These are phyloP conservation scores for Cercospora citrullina DNA, from an alignment of 2,329 filamentous ascomycete genomes.

Conservation along the genomic window DNA sequence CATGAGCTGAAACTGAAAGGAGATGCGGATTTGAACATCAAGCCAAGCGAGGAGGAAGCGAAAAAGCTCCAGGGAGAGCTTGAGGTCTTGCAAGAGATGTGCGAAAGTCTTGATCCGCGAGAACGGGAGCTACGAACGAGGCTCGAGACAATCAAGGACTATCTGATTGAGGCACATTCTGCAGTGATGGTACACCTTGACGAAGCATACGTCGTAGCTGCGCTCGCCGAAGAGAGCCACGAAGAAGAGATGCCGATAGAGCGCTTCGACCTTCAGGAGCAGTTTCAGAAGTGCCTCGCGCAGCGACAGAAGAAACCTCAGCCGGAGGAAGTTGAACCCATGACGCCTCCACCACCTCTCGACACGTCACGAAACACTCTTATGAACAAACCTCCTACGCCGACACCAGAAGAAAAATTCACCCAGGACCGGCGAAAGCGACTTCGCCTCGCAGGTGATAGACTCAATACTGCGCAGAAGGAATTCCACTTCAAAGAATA, in stretches of 20 bases:
- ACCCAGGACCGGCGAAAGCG: not conserved
- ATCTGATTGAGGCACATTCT: not conserved
- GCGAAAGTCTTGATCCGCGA: not conserved
- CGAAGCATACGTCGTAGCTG: slow-evolving; percentile 6
- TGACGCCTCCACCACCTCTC: not conserved
- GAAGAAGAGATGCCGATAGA: slow-evolving; percentile 10
- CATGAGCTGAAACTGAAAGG: slow-evolving; percentile 6
- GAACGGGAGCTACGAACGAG: not conserved
- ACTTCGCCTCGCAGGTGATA: not conserved
- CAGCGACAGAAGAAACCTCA: not conserved
- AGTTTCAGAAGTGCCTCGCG: slow-evolving; percentile 13
- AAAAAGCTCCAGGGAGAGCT: not conserved
- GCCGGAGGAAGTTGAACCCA: not conserved
- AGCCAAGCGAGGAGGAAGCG: not conserved
- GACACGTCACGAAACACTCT: slow-evolving; percentile 2
- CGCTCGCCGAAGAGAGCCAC: not conserved
- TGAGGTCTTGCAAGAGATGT: slow-evolving; percentile 2
- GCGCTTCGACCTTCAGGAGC: slow-evolving; percentile 6
- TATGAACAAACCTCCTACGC: not conserved
- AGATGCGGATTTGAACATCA: not conserved
- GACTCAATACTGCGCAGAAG: not conserved
- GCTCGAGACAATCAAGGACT: not conserved
- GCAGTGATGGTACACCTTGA: slow-evolving; percentile 7
- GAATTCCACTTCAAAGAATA: not conserved
- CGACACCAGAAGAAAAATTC: not conserved